Conservation (phyloP, 768 basidiomycete genomes). For the Agaricus subrufescens region DNA sequence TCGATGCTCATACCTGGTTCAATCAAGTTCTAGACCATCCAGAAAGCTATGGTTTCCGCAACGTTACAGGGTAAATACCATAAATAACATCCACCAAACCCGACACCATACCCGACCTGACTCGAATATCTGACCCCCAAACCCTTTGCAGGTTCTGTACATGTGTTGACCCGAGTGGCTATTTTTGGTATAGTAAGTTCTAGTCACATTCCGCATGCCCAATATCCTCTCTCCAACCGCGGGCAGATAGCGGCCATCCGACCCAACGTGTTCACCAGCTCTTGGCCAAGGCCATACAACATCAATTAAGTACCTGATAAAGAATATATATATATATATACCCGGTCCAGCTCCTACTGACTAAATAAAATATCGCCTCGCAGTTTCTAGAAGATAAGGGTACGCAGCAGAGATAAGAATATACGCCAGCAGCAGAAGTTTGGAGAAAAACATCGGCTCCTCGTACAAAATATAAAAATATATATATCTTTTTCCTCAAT, state of each 20-base stretch:
- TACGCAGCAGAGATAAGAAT: not conserved
- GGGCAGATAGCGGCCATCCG: slow-evolving; percentile 43
- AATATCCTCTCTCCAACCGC: too few relatives aligned
- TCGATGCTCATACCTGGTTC: slow-evolving; percentile 50
- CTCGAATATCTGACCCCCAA: not conserved
- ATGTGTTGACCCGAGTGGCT: slow-evolving; percentile 37
- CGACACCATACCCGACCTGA: too few relatives aligned
- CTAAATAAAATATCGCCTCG: too few relatives aligned
- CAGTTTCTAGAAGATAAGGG: too few relatives aligned
- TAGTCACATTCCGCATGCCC: not conserved
- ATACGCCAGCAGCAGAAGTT: not conserved
- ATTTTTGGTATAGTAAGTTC: slow-evolving; percentile 50
- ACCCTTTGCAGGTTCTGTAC: slow-evolving; percentile 38
- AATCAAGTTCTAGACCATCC: slow-evolving; percentile 38
- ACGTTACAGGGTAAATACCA: slow-evolving; percentile 38
- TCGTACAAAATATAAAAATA: too few relatives aligned
- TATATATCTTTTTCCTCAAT: too few relatives aligned
- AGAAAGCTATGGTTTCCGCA: slow-evolving; percentile 36
- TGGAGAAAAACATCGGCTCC: not conserved
- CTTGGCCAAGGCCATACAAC: slow-evolving; percentile 38
- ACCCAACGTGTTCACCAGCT: slow-evolving; percentile 44
- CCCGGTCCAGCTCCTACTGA: too few relatives aligned
- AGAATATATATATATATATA: too few relatives aligned
- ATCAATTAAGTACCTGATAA: slow-evolving; percentile 12
- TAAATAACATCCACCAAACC: not conserved